Conservation (phyloP, 1,139 yeast genomes). For the Torulaspora pretoriensis region DNA sequence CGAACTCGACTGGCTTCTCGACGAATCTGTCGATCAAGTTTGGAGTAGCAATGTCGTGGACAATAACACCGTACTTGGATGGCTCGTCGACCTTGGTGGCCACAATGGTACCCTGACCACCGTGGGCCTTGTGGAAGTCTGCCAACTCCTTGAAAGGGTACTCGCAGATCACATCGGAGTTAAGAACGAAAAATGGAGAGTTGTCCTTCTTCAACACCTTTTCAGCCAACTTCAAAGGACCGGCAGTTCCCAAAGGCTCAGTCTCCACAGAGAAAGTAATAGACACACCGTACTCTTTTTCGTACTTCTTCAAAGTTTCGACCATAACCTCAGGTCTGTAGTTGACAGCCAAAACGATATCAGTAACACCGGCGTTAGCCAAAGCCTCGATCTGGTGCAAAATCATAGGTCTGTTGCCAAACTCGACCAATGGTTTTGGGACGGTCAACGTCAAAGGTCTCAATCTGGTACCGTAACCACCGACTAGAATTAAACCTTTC, state of each 20-base stretch:
- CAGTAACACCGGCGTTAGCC: constrained; percentile 98
- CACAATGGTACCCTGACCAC: constrained; percentile 97
- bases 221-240: constrained; percentile 97
- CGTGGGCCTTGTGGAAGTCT: constrained; percentile 89
- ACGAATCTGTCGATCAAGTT: constrained; percentile 97
- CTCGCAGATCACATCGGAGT: constrained; percentile 98
- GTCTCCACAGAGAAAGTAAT: constrained; percentile 98
- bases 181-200: constrained; percentile 94
- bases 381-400: constrained; percentile 97
- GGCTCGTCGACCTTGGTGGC: constrained; percentile 99
- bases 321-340: constrained; percentile 99
- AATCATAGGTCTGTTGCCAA: constrained; percentile 97
- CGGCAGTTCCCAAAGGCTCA: constrained; percentile 99
- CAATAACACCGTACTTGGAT: constrained; percentile 98
- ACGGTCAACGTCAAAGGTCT: constrained; percentile 96
- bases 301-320: constrained; percentile 88
- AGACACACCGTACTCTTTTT: constrained; percentile 86
- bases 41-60: constrained; percentile 88
- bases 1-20: constrained; percentile 98
- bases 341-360: constrained; percentile 96
- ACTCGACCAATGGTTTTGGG: constrained; percentile 98
- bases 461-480: constrained; percentile 99
- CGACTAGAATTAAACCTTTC: constrained; percentile 98
- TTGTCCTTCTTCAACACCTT: constrained; percentile 88
- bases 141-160: constrained; percentile 94